Base-by-base conservation (phyloP, 352 stramenopile genomes). In the Saprolegnia diclina region DNA sequence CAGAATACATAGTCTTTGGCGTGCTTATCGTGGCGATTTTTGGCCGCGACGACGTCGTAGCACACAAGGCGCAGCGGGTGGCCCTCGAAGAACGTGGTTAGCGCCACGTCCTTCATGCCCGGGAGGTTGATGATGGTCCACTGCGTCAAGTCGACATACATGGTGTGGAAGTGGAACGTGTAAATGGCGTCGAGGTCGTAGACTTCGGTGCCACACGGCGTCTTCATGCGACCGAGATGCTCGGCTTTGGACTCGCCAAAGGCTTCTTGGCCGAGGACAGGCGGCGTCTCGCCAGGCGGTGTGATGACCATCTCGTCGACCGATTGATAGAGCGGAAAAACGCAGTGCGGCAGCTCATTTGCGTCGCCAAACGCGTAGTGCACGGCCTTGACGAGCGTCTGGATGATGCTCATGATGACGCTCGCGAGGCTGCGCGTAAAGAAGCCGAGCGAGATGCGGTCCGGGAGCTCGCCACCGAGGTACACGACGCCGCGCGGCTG, bases 161-260 rank as follows among this genome's bases (percentile, higher is more conserved):
- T 93, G 0, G 85, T 95, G 74, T 95, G 85, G 67, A 95, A 95
- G 44, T 95, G 81, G 74, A 95, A 95, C 61, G 87, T 91, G 70
- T 95, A 95, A 37, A 82, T 95, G 6, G 74, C 63, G n/a, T 79
- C 83, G 7, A 92, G 77, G 9, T 75, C 56, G 54, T 82, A 91
- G 1, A 53, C 55, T 55, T 91, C 80, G 0, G 38, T 67, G 0
- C 82, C 83, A 0, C 91, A 64, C 4, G 82, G 77, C 18, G 80
- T 90, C 14, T 81, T 71, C 18, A 80, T 74, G 19, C 87, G 74
- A 6, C 64, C 56, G 0, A 54, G 56, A 4, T 82, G 79, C 19
- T 75, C 76, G 14, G 80, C 74, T 0, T 88, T 77, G 13, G 32
- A 79, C 64, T 95, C 87, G 22, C 80, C 81, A 77, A 93, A 92